Percentiles rank a stretch among this genome's conserved stretches.
phyloP scores from a whole-genome alignment of 352 stramenopile genomes.

The Phytophthora macrochlamydospora region DNA sequence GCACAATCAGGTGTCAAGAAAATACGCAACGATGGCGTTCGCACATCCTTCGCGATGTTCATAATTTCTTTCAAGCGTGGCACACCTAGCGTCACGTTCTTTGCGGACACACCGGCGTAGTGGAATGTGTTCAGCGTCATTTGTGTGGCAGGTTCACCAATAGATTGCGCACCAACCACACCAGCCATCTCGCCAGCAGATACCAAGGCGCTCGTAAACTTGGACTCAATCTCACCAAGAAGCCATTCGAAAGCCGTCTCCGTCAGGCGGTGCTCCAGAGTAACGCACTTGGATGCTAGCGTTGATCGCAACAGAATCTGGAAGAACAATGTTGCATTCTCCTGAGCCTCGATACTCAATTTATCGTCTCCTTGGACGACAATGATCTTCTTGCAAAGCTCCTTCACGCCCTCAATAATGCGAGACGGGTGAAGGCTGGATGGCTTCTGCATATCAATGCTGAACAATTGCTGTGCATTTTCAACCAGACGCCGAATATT shows the following conservation, averaged over 20 bases:
- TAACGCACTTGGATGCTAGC: slow-evolving; percentile 96
- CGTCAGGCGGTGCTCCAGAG: slow-evolving; percentile 96
- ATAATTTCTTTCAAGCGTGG: slow-evolving; percentile 99
- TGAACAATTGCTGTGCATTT: slow-evolving; percentile 95
- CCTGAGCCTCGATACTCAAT: slow-evolving; percentile 96
- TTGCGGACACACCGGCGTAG: slow-evolving; percentile 98
- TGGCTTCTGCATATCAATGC: slow-evolving; percentile 93
- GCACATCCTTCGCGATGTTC: slow-evolving; percentile 98
- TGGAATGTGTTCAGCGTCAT: slow-evolving; percentile 99
- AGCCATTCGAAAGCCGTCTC: slow-evolving; percentile 96
- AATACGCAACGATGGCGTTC: slow-evolving; percentile 97
- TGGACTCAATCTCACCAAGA: slow-evolving; percentile 97
- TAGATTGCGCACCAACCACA: slow-evolving; percentile 98
- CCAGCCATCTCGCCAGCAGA: slow-evolving; percentile 98
- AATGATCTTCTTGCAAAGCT: slow-evolving; percentile 94
- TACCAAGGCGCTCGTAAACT: slow-evolving; percentile 96
- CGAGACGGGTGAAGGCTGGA: slow-evolving; percentile 92
- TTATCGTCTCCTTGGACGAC: slow-evolving; percentile 96
- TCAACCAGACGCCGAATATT: slow-evolving; percentile 96
- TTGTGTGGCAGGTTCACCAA: slow-evolving; percentile 99
- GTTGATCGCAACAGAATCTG: slow-evolving; percentile 96
- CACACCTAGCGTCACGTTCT: slow-evolving; percentile 99
- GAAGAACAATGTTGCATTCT: slow-evolving; percentile 98
- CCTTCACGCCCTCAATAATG: slow-evolving; percentile 92
- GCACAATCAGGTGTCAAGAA: slow-evolving; percentile 92